These are phyloP conservation scores for Mycena venus DNA, from an alignment of 768 basidiomycete genomes.

Conservation along the genomic window DNA sequence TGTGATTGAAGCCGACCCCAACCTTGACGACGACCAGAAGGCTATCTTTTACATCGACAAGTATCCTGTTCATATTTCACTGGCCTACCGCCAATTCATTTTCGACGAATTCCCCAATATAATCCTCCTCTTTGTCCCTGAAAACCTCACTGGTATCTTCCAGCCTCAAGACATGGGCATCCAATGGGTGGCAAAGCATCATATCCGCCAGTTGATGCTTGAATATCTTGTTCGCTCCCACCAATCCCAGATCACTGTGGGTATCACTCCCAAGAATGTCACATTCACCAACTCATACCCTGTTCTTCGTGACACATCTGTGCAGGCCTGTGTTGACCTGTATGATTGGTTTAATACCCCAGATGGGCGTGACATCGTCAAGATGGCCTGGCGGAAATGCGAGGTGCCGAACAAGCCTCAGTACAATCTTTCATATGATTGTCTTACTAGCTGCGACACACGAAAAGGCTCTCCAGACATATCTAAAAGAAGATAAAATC, in stretches of 20 bases:
- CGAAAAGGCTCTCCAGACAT: background rate
- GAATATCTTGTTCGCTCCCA: slow-evolving; percentile 24
- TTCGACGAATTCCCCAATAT: slow-evolving; percentile 21
- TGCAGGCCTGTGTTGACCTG: background rate
- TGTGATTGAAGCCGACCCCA: slow-evolving; percentile 28
- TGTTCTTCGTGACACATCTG: slow-evolving; percentile 29
- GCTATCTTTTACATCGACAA: slow-evolving; percentile 40
- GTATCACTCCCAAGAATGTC: slow-evolving; percentile 21
- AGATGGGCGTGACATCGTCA: slow-evolving; percentile 15
- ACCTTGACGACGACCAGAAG: slow-evolving; percentile 25
- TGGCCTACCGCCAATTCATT: slow-evolving; percentile 36
- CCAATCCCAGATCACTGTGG: slow-evolving; percentile 5
- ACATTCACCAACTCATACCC: slow-evolving; percentile 14
- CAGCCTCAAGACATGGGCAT: no score
- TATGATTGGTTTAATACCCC: slow-evolving; percentile 31
- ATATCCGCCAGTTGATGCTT: slow-evolving; percentile 27
- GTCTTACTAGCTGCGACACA: background rate
- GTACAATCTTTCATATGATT: slow-evolving; percentile 5
- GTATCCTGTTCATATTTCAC: slow-evolving; percentile 43
- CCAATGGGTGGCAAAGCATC: slow-evolving; percentile 37
- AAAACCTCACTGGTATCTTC: slow-evolving; percentile 35
- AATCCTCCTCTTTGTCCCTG: slow-evolving; percentile 34
- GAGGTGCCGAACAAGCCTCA: background rate
- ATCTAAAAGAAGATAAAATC: background rate
- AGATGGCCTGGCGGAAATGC: slow-evolving; percentile 12